Evolutionary conservation across 2,329 filamentous ascomycete genomes (phyloP).

Genomic region (Cladosporium sp.): DNA sequence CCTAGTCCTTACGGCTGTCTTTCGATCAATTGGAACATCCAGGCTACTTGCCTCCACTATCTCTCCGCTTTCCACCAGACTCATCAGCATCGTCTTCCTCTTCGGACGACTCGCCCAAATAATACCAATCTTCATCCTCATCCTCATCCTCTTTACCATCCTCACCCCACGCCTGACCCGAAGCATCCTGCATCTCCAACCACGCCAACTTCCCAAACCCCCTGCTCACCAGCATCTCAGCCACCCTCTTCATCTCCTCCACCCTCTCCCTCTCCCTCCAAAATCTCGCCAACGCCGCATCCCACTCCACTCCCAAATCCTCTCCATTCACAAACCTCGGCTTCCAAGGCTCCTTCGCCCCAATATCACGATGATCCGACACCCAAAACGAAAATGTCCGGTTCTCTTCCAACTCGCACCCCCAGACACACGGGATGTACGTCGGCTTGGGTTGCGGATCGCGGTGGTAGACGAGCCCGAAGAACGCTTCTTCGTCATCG

Average conservation of each 20-base stretch:
- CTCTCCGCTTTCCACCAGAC: neutral
- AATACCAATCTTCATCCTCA: neutral
- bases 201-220: neutral
- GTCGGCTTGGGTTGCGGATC: neutral
- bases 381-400: neutral
- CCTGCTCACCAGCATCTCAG: neutral
- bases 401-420: neutral
- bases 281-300: constrained; percentile 2
- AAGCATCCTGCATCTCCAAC: constrained; percentile 1
- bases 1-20: neutral
- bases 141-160: neutral
- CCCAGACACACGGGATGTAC: neutral
- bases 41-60: neutral
- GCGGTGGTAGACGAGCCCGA: neutral
- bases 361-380: neutral
- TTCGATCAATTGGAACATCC: neutral
- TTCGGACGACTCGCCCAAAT: neutral
- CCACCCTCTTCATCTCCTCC: neutral
- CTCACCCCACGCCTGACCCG: neutral
- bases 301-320: neutral
- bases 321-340: neutral
- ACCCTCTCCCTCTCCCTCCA: constrained; percentile 6
- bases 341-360: neutral
- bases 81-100: neutral
- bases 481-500: constrained; percentile 11